Evolutionary conservation across 345 rosid species (phyloP).

Genomic region (Lumnitzera racemosa): DNA sequence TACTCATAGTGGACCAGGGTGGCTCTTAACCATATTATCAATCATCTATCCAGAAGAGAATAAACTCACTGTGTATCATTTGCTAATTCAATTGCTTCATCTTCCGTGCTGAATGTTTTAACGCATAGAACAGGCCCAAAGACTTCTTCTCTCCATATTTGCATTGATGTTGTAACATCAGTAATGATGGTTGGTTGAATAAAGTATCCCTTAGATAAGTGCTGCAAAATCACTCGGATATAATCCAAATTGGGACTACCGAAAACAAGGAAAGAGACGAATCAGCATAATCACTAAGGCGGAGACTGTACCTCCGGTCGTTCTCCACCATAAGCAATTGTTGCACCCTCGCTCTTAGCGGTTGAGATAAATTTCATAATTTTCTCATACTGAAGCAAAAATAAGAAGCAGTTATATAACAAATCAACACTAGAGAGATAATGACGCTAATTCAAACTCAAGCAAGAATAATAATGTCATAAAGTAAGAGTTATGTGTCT

Average conservation of each 20-base stretch:
- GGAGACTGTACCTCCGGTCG: conserved; percentile 57
- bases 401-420: neutral
- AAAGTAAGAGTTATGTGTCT: neutral
- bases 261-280: neutral
- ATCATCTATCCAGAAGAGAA: neutral
- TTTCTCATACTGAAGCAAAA: conserved; percentile 61
- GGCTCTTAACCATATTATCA: neutral
- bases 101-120: conserved; percentile 83
- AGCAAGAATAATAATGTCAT: too few relatives aligned
- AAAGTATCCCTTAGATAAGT: conserved; percentile 72
- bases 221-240: conserved; percentile 33
- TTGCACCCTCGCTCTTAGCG: conserved; percentile 90
- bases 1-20: too few relatives aligned
- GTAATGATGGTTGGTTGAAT: conserved; percentile 74
- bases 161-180: conserved; percentile 79
- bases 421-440: neutral
- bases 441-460: too few relatives aligned
- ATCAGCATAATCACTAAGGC: neutral
- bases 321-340: conserved; percentile 66
- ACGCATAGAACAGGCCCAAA: conserved; percentile 95
- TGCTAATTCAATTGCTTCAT: conserved; percentile 92
- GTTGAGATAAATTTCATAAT: conserved; percentile 63
- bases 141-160: conserved; percentile 99
- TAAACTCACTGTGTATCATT: conserved; percentile 80
- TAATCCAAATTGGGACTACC: conserved; percentile 9